Evolutionary conservation across 1,284 basidiomycete species (phyloP).

Genomic region (Porogramme epimiltina): DNA sequence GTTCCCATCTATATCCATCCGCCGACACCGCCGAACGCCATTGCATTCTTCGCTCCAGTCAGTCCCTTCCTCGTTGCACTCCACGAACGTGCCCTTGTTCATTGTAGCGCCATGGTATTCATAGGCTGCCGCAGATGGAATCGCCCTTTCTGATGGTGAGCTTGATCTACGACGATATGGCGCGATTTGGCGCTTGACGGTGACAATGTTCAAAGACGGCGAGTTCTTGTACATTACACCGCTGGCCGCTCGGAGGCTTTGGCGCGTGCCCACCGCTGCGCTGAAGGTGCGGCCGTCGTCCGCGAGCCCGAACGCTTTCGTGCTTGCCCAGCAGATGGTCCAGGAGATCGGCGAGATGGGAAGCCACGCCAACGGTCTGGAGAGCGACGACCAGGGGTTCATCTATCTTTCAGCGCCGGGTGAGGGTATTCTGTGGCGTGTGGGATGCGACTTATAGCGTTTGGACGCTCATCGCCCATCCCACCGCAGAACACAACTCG

Average conservation of each 20-base stretch:
- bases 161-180: no score
- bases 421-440: background rate
- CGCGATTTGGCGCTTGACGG: no score
- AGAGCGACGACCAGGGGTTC: constrained; percentile 29
- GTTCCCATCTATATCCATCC: constrained; percentile 16
- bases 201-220: constrained; percentile 28
- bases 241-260: constrained; percentile 30
- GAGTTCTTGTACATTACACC: constrained; percentile 29
- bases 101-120: no score
- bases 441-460: background rate
- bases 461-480: background rate
- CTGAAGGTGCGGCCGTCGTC: constrained; percentile 23
- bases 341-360: constrained; percentile 20
- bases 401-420: constrained; percentile 29
- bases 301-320: constrained; percentile 23
- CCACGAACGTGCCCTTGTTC: no score
- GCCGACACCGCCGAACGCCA: constrained; percentile 15
- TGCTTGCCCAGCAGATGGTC: constrained; percentile 23
- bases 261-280: constrained; percentile 29
- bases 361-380: constrained; percentile 30
- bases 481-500: constrained; percentile 28
- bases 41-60: constrained; percentile 11
- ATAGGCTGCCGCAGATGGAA: no score
- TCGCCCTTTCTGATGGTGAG: no score
- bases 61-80: background rate